Percentiles rank a stretch among this genome's conserved stretches.
Conservation (phyloP, 2,329 filamentous ascomycete species). For the Harringtonia lauricola region DNA sequence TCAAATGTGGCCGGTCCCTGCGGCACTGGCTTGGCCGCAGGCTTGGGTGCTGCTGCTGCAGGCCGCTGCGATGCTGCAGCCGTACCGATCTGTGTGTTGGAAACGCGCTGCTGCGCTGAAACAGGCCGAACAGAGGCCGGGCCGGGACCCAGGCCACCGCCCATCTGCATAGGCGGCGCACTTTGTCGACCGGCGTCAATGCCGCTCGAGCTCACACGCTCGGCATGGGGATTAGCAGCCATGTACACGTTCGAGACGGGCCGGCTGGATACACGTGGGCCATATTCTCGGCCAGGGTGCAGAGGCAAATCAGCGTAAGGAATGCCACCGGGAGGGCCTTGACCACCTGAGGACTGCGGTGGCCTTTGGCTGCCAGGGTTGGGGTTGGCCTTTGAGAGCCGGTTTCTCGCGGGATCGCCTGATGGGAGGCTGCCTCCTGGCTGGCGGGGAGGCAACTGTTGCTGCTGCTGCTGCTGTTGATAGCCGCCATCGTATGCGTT, state of each 20-base stretch:
- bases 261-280: slow-evolving; percentile 24
- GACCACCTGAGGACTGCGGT: not conserved
- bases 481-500: slow-evolving; percentile 5
- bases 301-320: too few relatives aligned
- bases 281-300: slow-evolving; percentile 25
- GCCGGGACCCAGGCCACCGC: too few relatives aligned
- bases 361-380: not conserved
- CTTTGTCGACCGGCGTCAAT: slow-evolving; percentile 22
- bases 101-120: too few relatives aligned
- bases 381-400: slow-evolving; percentile 25
- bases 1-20: slow-evolving; percentile 94
- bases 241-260: slow-evolving; percentile 19
- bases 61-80: not conserved
- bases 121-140: too few relatives aligned
- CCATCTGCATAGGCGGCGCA: slow-evolving; percentile 20
- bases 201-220: too few relatives aligned
- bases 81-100: too few relatives aligned
- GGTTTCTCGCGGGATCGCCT: slow-evolving; percentile 23
- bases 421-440: slow-evolving; percentile 5
- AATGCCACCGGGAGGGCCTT: slow-evolving; percentile 7
- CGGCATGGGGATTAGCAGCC: slow-evolving; percentile 8
- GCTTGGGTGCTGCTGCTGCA: too few relatives aligned
- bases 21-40: slow-evolving; percentile 9
- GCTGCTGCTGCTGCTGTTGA: slow-evolving; percentile 2
- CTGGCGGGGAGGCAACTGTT: slow-evolving; percentile 9